These are phyloP conservation scores for Pseudogymnoascus sp. DNA, from an alignment of 2,329 filamentous ascomycete species.

Conservation along the genomic window DNA sequence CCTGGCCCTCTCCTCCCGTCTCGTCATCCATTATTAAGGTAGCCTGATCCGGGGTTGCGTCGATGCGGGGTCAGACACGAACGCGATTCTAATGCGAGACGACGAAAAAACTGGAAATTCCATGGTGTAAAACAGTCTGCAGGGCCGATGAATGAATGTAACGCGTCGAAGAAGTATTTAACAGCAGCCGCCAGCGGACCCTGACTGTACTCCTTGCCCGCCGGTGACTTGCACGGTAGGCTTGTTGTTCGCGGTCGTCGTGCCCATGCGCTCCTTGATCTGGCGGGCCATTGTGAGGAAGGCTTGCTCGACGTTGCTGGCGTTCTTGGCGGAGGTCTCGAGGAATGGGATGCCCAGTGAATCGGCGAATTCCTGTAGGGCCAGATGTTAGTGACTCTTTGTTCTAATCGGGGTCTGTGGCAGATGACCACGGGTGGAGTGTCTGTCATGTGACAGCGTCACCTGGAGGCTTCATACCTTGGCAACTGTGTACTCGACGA, in stretches of 20 bases:
- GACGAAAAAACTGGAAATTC: constrained; percentile 7
- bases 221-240: constrained; percentile 92
- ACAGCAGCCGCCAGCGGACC: constrained; percentile 81
- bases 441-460: constrained; percentile 16
- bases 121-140: neutral
- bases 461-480: constrained; percentile 58
- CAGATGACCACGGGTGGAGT: neutral
- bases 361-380: constrained; percentile 85
- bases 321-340: constrained; percentile 99
- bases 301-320: constrained; percentile 98
- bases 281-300: constrained; percentile 99
- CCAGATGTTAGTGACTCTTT: constrained; percentile 14
- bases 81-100: constrained; percentile 8
- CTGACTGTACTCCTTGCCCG: constrained; percentile 86
- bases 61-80: constrained; percentile 4
- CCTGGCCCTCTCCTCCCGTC: neutral
- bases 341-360: constrained; percentile 98
- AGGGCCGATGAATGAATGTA: neutral
- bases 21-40: constrained; percentile 8
- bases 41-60: constrained; percentile 5
- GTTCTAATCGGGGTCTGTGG: neutral
- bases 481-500: constrained; percentile 97
- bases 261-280: constrained; percentile 99
- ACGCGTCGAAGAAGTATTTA: constrained; percentile 40
- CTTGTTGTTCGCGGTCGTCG: constrained; percentile 92